These are phyloP conservation scores for Sporisorium graminicola DNA, from an alignment of 1,284 basidiomycete genomes.

Conservation along the genomic window DNA sequence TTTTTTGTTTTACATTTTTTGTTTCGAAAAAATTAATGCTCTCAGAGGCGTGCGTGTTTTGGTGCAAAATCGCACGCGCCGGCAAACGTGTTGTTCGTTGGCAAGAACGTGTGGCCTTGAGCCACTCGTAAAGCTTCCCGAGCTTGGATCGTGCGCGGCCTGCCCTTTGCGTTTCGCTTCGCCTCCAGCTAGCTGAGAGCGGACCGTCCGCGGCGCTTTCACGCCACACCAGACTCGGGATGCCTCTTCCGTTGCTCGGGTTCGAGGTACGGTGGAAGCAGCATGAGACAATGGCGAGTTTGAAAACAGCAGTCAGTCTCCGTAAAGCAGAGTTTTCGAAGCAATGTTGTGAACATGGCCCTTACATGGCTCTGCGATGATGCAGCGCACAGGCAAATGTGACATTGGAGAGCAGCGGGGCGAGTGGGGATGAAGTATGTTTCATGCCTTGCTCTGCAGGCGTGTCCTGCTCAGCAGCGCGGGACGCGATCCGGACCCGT, in stretches of 20 bases:
- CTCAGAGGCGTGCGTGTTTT: background rate
- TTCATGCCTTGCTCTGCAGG: conserved; percentile 6
- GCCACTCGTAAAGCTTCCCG: background rate
- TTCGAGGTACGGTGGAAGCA: background rate
- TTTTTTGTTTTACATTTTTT: too few species aligned
- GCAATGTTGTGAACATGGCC: too few species aligned
- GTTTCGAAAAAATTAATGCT: too few species aligned
- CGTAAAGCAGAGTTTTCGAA: too few species aligned
- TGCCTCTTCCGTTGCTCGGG: background rate
- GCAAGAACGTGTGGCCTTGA: background rate
- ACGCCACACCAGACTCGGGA: background rate
- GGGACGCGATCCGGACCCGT: background rate
- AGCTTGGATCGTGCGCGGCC: background rate
- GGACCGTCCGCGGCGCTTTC: too few species aligned
- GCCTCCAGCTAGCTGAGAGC: too few species aligned
- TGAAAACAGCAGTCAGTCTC: too few species aligned
- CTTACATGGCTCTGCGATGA: too few species aligned
- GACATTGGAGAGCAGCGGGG: background rate
- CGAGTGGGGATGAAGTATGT: background rate
- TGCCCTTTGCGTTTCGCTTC: too few species aligned
- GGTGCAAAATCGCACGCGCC: background rate
- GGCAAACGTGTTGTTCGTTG: too few species aligned
- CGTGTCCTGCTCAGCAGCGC: background rate
- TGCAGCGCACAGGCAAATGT: too few species aligned
- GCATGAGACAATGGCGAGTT: background rate